phyloP scores from a whole-genome alignment of 371 early-diverging fungal genomes.

The Mucor circinelloides region DNA sequence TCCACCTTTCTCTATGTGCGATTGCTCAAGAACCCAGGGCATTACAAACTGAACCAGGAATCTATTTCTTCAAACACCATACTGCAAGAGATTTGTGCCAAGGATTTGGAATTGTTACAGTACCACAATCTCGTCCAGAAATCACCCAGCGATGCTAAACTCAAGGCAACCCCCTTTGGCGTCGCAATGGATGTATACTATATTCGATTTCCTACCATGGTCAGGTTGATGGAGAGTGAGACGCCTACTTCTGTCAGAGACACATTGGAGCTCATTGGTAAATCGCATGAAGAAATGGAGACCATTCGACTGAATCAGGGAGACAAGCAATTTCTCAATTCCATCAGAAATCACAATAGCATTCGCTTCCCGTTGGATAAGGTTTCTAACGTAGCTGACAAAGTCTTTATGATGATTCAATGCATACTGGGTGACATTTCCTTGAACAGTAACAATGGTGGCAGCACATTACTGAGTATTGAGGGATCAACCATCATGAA shows the following conservation, averaged over 20 bases:
- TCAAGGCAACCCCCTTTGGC: conserved; percentile 39
- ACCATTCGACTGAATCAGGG: conserved; percentile 42
- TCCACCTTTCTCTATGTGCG: conserved; percentile 78
- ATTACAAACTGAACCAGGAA: conserved; percentile 53
- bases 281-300: conserved; percentile 50
- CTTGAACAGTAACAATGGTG: conserved; percentile 20
- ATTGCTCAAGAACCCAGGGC: conserved; percentile 58
- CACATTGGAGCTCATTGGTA: conserved; percentile 38
- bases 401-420: conserved; percentile 44
- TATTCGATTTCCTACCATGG: conserved; percentile 48
- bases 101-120: conserved; percentile 44
- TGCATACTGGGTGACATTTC: conserved; percentile 45
- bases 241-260: conserved; percentile 29
- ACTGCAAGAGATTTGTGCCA: conserved; percentile 60
- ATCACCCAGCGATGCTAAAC: background rate
- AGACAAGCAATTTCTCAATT: conserved; percentile 51
- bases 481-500: conserved; percentile 34
- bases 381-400: conserved; percentile 32
- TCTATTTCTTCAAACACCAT: conserved; percentile 35
- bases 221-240: conserved; percentile 24
- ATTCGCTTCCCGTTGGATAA: conserved; percentile 44
- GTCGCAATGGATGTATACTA: conserved; percentile 57
- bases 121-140: conserved; percentile 25
- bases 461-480: conserved; percentile 25
- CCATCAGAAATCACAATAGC: conserved; percentile 36